These are phyloP conservation scores for Corrigiola litoralis DNA, from an alignment of 179 eudicot genomes.

Conservation along the genomic window DNA sequence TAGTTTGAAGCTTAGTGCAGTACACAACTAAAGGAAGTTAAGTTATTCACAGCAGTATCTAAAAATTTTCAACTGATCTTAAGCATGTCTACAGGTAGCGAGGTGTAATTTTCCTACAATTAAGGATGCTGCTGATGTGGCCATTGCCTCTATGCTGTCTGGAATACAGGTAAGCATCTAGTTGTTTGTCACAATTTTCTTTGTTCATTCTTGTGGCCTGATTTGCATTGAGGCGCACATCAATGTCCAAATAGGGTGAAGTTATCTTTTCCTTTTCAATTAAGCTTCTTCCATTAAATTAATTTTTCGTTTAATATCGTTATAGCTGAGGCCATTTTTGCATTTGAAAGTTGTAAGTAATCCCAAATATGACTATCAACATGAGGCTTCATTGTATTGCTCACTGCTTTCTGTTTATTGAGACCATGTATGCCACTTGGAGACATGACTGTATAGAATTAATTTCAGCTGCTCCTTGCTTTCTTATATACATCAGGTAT, in stretches of 20 bases:
- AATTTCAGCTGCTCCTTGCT: neutral
- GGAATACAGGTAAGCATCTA: slow-evolving; percentile 73
- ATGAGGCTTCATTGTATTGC: too few relatives aligned
- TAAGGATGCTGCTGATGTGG: slow-evolving; percentile 99
- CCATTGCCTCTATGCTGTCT: slow-evolving; percentile 83
- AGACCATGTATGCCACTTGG: neutral
- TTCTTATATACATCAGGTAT: slow-evolving; percentile 49
- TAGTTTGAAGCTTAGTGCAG: neutral
- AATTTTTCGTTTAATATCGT: too few relatives aligned
- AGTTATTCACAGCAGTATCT: too few relatives aligned
- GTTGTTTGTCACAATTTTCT: neutral
- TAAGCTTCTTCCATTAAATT: neutral
- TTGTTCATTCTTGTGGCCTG: neutral
- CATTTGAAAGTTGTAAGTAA: too few relatives aligned
- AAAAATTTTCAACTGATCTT: slow-evolving; percentile 5
- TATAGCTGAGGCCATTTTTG: too few relatives aligned
- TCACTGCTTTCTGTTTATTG: too few relatives aligned
- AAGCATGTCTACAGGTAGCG: slow-evolving; percentile 63
- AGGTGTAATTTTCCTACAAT: slow-evolving; percentile 93
- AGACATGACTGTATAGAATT: neutral
- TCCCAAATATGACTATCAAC: too few relatives aligned
- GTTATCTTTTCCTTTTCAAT: neutral
- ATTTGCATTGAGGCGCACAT: too few relatives aligned
- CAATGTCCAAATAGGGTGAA: neutral
- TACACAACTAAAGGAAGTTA: too few relatives aligned